Percentiles rank a stretch among this genome's conserved stretches.
Conservation (phyloP, 2,329 filamentous ascomycete genomes). For the Beauveria rudraprayagi region DNA sequence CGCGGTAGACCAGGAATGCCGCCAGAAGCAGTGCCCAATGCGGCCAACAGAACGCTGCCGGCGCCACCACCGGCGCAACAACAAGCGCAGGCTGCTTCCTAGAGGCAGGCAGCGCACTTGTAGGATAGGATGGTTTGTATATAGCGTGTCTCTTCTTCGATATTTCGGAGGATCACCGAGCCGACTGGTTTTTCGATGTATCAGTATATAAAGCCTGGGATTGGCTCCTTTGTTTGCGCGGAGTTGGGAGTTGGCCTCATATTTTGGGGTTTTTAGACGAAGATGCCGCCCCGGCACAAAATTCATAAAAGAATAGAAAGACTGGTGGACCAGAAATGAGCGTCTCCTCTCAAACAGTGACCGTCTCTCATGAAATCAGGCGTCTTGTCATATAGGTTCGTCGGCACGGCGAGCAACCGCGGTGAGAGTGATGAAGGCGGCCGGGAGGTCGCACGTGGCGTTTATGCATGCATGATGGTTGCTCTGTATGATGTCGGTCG, state of each 20-base stretch:
- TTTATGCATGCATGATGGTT: neutral
- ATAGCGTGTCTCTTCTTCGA: slow-evolving; percentile 3
- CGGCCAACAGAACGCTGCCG: slow-evolving; percentile 12
- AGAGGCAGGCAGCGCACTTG: neutral
- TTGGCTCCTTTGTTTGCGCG: slow-evolving; percentile 8
- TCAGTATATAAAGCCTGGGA: slow-evolving; percentile 5
- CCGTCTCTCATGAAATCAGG: neutral
- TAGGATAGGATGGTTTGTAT: slow-evolving; percentile 13
- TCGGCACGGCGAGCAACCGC: neutral
- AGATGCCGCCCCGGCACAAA: slow-evolving; percentile 7
- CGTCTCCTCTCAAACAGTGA: neutral
- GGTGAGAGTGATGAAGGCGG: neutral
- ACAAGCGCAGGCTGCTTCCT: slow-evolving; percentile 16
- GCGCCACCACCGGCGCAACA: slow-evolving; percentile 15
- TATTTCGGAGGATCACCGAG: neutral
- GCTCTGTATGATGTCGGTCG: neutral
- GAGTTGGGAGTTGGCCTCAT: slow-evolving; percentile 8
- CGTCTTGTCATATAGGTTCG: neutral
- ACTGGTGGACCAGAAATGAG: slow-evolving; percentile 2
- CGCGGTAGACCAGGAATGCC: slow-evolving; percentile 29
- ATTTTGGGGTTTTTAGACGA: slow-evolving; percentile 8
- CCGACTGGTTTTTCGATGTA: slow-evolving; percentile 1
- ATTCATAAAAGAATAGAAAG: slow-evolving; percentile 9
- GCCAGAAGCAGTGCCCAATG: slow-evolving; percentile 17
- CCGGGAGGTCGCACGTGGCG: neutral